Conservation (phyloP, 176 grass and related monocot species). For the Phyllostachys edulis region DNA sequence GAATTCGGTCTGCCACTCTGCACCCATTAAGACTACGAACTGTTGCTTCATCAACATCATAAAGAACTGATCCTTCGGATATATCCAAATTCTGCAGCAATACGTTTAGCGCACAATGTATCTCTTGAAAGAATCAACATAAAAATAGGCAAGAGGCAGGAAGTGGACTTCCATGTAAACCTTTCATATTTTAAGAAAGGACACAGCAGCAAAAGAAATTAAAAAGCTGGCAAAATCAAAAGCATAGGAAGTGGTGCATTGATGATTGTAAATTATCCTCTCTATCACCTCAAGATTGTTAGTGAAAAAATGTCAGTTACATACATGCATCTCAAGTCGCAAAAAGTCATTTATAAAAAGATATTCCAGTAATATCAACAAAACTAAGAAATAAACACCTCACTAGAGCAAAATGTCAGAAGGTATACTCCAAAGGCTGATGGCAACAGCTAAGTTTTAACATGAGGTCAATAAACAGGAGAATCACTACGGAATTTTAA, state of each 20-base stretch:
- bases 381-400: not conserved
- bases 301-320: constrained; percentile 19
- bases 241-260: not conserved
- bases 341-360: not conserved
- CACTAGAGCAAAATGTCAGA: not conserved
- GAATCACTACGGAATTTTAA: not conserved
- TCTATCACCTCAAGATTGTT: constrained; percentile 5
- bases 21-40: constrained; percentile 97
- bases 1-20: constrained; percentile 91
- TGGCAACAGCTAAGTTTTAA: not conserved
- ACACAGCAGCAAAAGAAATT: not conserved
- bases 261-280: constrained; percentile 26
- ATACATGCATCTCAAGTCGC: not conserved
- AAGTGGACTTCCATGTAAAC: not conserved
- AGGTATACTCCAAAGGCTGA: not conserved
- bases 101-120: constrained; percentile 25
- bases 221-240: not conserved
- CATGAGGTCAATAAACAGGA: not conserved
- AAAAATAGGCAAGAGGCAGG: not conserved
- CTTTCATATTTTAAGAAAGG: constrained; percentile 14
- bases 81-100: constrained; percentile 83
- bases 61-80: constrained; percentile 83
- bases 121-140: constrained; percentile 21
- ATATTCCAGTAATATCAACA: not conserved
- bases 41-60: constrained; percentile 82